phyloP scores from a whole-genome alignment of 225 moss, liverwort and hornwort genomes.

The Pseudoscleropodium purum region DNA sequence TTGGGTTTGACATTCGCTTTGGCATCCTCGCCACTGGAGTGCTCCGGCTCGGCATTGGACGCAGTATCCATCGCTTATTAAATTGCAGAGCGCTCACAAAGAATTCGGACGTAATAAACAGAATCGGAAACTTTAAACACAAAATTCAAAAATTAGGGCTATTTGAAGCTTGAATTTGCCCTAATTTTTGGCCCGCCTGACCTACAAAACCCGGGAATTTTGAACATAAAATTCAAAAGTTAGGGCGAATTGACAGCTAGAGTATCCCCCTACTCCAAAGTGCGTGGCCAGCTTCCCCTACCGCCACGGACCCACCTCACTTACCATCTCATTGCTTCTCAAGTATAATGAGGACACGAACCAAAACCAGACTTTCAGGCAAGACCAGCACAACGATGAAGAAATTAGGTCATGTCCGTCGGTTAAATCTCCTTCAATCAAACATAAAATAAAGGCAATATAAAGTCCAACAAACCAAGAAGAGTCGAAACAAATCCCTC shows the following conservation, averaged over 20 bases:
- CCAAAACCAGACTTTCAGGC: neutral
- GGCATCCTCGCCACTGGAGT: slow-evolving; percentile 9
- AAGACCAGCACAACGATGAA: neutral
- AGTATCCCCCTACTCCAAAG: no score
- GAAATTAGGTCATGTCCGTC: neutral
- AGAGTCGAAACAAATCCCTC: neutral
- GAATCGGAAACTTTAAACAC: neutral
- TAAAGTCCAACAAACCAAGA: neutral
- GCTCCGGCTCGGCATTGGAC: slow-evolving; percentile 12
- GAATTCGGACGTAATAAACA: neutral
- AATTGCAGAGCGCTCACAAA: neutral
- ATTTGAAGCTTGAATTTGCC: neutral
- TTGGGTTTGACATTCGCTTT: slow-evolving; percentile 30
- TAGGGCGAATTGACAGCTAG: neutral
- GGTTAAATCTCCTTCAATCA: neutral
- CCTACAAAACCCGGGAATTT: neutral
- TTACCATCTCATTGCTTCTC: neutral
- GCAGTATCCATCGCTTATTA: slow-evolving; percentile 14
- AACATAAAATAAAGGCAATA: neutral
- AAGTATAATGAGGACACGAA: neutral
- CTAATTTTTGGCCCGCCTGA: no score
- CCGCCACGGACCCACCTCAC: neutral
- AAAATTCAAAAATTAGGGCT: neutral
- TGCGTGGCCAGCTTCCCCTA: neutral
- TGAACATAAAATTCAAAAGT: neutral